Conservation (phyloP, 2,329 filamentous ascomycete species). For the Hymenoscyphus fraxineus region DNA sequence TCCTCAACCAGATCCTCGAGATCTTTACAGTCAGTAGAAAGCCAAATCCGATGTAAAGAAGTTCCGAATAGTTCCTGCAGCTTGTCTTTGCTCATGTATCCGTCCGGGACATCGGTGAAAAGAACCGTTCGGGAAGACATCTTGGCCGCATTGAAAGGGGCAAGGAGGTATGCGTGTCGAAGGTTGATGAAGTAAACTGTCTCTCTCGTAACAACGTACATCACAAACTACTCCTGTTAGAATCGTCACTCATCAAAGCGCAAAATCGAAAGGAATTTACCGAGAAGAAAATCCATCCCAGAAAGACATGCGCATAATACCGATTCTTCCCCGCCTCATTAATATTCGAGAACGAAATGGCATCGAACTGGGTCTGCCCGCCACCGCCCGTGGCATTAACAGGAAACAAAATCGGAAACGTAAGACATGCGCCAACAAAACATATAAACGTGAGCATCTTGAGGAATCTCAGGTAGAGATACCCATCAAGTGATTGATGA, state of each 20-base stretch:
- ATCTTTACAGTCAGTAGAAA: constrained; percentile 71
- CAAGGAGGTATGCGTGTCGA: constrained; percentile 84
- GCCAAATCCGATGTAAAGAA: constrained; percentile 78
- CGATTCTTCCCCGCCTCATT: constrained; percentile 49
- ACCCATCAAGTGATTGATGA: constrained; percentile 87
- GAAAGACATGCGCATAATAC: constrained; percentile 76
- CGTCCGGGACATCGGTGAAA: constrained; percentile 75
- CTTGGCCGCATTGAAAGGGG: constrained; percentile 75
- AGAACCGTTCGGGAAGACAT: constrained; percentile 88
- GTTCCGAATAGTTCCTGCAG: constrained; percentile 76
- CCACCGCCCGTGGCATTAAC: constrained; percentile 80
- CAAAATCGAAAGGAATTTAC: background rate
- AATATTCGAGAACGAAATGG: constrained; percentile 79
- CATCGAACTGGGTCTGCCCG: constrained; percentile 62
- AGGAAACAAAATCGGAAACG: constrained; percentile 76
- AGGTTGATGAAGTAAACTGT: constrained; percentile 88
- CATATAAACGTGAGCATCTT: constrained; percentile 74
- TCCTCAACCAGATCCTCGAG: constrained; percentile 77
- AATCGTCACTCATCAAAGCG: background rate
- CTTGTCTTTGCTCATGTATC: constrained; percentile 74
- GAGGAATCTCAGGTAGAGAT: constrained; percentile 83
- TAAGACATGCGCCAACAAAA: constrained; percentile 76
- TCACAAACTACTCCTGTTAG: constrained; percentile 58
- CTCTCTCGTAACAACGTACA: constrained; percentile 84
- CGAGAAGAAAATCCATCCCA: constrained; percentile 74